Evolutionary conservation across 2,329 filamentous ascomycete species (phyloP).

Genomic region (Alternaria arborescens): DNA sequence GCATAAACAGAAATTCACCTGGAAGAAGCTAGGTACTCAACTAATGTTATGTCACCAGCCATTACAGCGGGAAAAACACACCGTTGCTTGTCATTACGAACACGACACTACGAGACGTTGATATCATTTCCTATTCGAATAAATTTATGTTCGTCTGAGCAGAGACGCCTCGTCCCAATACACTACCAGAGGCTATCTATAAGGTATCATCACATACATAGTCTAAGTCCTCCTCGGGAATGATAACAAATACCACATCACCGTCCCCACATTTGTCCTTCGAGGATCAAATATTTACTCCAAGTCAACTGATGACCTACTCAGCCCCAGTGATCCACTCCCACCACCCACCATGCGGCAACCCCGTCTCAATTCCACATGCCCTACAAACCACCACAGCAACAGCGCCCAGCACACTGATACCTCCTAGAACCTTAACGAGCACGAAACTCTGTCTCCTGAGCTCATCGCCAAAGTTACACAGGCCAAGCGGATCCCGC

Average conservation of each 20-base stretch:
- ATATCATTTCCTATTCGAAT: not conserved
- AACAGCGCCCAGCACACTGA: constrained; percentile 77
- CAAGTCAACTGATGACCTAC: not conserved
- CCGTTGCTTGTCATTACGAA: not conserved
- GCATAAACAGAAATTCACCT: too few relatives aligned
- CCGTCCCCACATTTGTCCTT: not conserved
- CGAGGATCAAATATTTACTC: not conserved
- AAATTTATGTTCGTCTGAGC: not conserved
- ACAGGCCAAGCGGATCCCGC: constrained; percentile 81
- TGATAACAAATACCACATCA: not conserved
- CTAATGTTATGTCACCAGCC: not conserved
- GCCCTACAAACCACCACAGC: constrained; percentile 59
- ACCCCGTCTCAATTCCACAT: constrained; percentile 42
- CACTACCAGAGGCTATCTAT: not conserved
- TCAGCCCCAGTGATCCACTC: constrained; percentile 27
- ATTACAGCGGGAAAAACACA: not conserved
- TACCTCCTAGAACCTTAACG: constrained; percentile 76
- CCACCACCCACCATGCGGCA: constrained; percentile 42
- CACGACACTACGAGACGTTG: not conserved
- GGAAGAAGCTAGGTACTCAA: too few relatives aligned
- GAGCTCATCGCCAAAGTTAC: constrained; percentile 73
- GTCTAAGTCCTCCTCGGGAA: not conserved
- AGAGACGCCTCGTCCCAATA: not conserved
- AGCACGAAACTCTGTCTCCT: constrained; percentile 71
- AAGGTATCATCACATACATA: constrained; percentile 1